These are phyloP conservation scores for Botrytis medusae DNA, from an alignment of 2,329 filamentous ascomycete genomes.

Conservation along the genomic window DNA sequence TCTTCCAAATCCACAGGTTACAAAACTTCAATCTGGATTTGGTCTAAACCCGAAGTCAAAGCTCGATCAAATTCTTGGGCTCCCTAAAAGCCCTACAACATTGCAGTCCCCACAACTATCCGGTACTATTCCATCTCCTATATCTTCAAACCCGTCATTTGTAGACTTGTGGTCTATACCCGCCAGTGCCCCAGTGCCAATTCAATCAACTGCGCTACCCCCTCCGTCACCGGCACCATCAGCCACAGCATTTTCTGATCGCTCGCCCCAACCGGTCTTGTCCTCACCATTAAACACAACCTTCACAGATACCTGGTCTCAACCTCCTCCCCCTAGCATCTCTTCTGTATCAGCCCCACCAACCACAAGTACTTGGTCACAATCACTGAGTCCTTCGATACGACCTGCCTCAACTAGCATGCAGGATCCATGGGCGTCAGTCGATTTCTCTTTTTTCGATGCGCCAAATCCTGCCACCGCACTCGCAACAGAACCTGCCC, in stretches of 20 bases:
- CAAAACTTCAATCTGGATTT: conserved; percentile 12
- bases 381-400: not conserved
- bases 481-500: not conserved
- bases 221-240: not conserved
- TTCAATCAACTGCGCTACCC: not conserved
- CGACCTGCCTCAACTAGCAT: conserved; percentile 12
- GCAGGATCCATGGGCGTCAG: conserved; percentile 40
- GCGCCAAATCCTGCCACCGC: not conserved
- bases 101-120: not conserved
- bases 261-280: not conserved
- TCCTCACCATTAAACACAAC: not conserved
- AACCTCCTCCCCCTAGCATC: not conserved
- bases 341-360: not conserved
- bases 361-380: not conserved
- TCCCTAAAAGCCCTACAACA: not conserved
- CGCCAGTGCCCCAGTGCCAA: not conserved
- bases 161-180: not conserved
- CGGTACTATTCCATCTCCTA: not conserved
- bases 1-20: conserved; percentile 20
- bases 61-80: not conserved
- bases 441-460: conserved; percentile 43
- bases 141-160: not conserved
- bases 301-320: conserved; percentile 10
- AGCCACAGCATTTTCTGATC: not conserved
- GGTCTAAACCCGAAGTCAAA: conserved; percentile 18